phyloP scores from a whole-genome alignment of 306 rosid genomes.

The Macrotyloma uniflorum region DNA sequence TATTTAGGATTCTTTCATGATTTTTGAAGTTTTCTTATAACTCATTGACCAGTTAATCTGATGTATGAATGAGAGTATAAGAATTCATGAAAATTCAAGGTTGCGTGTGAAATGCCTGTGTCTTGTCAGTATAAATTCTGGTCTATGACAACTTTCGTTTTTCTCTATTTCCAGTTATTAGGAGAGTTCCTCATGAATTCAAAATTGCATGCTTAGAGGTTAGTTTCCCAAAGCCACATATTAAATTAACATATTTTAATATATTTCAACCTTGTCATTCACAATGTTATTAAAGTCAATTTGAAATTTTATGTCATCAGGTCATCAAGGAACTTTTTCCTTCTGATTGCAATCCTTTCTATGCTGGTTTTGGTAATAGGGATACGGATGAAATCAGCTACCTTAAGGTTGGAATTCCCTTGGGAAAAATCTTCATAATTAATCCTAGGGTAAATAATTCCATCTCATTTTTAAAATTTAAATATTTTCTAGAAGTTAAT shows the following conservation, averaged over 20 bases:
- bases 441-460: constrained; percentile 82
- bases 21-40: constrained; percentile 8
- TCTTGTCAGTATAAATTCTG: constrained; percentile 20
- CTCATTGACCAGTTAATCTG: constrained; percentile 7
- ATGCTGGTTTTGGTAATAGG: constrained; percentile 99
- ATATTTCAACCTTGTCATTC: constrained; percentile 12
- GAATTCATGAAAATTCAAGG: constrained; percentile 14
- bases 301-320: constrained; percentile 52
- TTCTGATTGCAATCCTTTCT: constrained; percentile 87
- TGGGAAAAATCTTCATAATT: constrained; percentile 89
- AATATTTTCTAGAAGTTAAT: constrained; percentile 9
- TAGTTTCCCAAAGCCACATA: constrained; percentile 37
- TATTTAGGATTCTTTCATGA: not conserved
- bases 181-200: constrained; percentile 98
- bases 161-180: constrained; percentile 66
- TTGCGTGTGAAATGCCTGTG: constrained; percentile 18
- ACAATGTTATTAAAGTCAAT: constrained; percentile 22
- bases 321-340: constrained; percentile 86
- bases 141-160: constrained; percentile 29
- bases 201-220: constrained; percentile 96
- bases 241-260: constrained; percentile 28
- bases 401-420: constrained; percentile 89
- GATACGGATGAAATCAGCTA: constrained; percentile 96
- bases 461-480: not conserved
- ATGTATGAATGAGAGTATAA: not conserved